Evolutionary conservation across 768 basidiomycete species (phyloP), one percentile per base, ranked within the genome.

Genomic region (Kwoniella bestiolae): DNA sequence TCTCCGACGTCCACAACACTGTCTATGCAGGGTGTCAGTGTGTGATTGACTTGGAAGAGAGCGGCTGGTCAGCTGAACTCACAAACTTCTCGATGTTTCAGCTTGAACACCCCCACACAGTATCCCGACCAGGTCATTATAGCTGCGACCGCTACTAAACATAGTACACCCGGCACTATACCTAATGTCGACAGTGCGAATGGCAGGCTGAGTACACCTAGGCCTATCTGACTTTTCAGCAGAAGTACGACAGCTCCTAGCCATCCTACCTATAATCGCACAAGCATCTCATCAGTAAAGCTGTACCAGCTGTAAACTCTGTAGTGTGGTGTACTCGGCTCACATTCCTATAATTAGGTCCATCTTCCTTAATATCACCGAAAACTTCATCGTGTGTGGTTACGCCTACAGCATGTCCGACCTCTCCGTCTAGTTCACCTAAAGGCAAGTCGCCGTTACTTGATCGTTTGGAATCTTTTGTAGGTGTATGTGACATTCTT

Each of bases 321-420:
- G 18, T 41, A 41, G 12, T 14, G 38, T 14, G 38, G 3, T 41
- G 25, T 23, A 70, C 56, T 52, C 63, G 56, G 21, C 68, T 57
- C 35, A 73, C 49, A 31, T 58, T 65, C 32, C 66, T 38, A 57
- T 70, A 73, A 51, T 70, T 69, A 21, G 72, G 68, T 21, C 72
- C 66, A 53, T 69, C 61, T 18, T 51, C 65, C 23, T 68, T 63
- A 32, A 73, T 57, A 34, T 55, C 60, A 1, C 72, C 72, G 63
- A 66, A 73, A 5, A 73, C 72, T 6, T 69, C 72, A 56, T 73
- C 72, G 6, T 69, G 56, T 5, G 52, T 55, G 7, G 32, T 55
- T 12, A 55, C 34, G 7, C 23, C 31, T 21, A 55, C 52, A 34
- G 29, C 52, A 55, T 47, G 46, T 47, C 25, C 46, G 14, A 47